Evolutionary conservation across 1,139 yeast genomes (phyloP), one percentile per base, ranked within the genome.

Genomic region (Taphrina deformans): DNA sequence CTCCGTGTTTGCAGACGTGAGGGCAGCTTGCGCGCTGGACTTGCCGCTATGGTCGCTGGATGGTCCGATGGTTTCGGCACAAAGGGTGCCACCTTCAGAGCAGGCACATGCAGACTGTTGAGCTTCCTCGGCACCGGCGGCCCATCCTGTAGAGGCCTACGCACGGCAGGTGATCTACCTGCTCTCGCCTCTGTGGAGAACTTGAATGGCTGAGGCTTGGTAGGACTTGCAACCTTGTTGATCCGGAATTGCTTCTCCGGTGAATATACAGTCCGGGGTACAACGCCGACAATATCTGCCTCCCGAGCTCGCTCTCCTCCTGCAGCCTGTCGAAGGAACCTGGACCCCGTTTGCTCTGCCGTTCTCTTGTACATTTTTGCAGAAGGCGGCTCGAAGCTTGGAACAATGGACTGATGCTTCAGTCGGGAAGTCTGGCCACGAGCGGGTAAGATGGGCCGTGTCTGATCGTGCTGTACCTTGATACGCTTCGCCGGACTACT

Each of bases 11-110:
- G 27, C 14, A 53, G 48, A 12, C 58, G 45, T 1, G 58, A 38
- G 21, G 58, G 58, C 21, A 53, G n/a, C 24, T 35, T 38, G 35
- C 58, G 45, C 35, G 58, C 45, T 14, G 58, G 58, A 53, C 58
- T 53, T 18, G 58, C 58, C n/a, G 58, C 58, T n/a, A 53, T 24
- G 9, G 58, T 53, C 4, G 48, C 21, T 21, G 31, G 48, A 23
- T 35, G 58, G 14, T 29, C 26, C 16, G 58, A 53, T n/a, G 58
- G 58, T 38, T 38, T 35, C 33, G 58, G 58, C 18, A 53, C 38
- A n/a, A 53, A 53, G 23, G 58, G 58, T 9, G 58, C 48, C 7
- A 23, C 35, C 16, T 53, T 23, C 3, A 53, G 48, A 9, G 38
- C 58, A 6, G 58, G 58, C 46, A 53, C 58, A 6, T 16, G 27